A percentile compares a stretch with the other conserved stretches of the same genome.
These are phyloP conservation scores for Starmerella geochares DNA, from an alignment of 805 yeast genomes.

Conservation along the genomic window DNA sequence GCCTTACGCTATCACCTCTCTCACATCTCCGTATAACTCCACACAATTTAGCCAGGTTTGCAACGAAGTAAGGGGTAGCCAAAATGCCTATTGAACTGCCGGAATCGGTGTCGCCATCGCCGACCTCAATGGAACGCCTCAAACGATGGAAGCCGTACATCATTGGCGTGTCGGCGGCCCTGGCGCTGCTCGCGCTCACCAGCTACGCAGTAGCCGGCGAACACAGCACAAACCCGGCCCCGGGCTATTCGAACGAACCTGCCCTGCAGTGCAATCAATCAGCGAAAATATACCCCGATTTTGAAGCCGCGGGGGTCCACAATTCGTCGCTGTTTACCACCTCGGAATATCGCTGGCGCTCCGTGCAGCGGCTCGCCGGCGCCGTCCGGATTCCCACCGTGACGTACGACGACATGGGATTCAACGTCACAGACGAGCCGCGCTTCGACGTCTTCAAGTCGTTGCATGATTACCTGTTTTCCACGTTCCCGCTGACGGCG, in stretches of 20 bases:
- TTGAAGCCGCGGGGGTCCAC: slow-evolving; percentile 7
- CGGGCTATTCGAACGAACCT: not conserved
- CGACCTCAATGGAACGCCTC: not conserved
- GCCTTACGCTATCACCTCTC: not conserved
- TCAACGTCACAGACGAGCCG: slow-evolving; percentile 41
- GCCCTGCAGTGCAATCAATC: slow-evolving; percentile 13
- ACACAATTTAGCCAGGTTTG: not conserved
- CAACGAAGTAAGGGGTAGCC: not conserved
- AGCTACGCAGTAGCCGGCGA: slow-evolving; percentile 6
- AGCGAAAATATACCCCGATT: slow-evolving; percentile 8
- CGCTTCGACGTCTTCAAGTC: slow-evolving; percentile 40
- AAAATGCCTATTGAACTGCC: slow-evolving; percentile 5
- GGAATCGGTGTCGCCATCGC: not conserved
- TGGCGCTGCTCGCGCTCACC: slow-evolving; percentile 1
- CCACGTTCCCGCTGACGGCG: slow-evolving; percentile 47
- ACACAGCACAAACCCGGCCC: not conserved
- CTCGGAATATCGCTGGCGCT: slow-evolving; percentile 13
- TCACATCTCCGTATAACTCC: not conserved
- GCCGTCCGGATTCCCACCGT: slow-evolving; percentile 61
- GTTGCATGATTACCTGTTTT: slow-evolving; percentile 46
- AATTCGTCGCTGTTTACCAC: slow-evolving; percentile 11
- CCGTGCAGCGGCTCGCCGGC: slow-evolving; percentile 28
- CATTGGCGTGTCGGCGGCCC: slow-evolving; percentile 4
- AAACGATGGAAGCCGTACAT: slow-evolving; percentile 4
- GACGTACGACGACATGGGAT: slow-evolving; percentile 43